phyloP scores from a whole-genome alignment of 495 filamentous ascomycete species.

The Durotheca rogersii region DNA sequence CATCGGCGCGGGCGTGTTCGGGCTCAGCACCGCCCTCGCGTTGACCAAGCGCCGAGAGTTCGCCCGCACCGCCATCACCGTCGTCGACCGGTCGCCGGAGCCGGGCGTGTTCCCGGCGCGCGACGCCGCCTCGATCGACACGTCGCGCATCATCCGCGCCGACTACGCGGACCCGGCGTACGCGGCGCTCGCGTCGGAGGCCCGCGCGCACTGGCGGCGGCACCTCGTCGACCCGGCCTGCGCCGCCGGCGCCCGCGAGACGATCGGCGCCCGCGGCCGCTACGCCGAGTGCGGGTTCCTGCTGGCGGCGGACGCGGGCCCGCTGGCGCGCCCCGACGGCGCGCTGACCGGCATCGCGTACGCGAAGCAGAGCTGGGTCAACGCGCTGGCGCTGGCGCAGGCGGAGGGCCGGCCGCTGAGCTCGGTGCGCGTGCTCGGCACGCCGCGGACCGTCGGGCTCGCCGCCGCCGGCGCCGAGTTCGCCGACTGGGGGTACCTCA shows the following conservation, averaged over 20 bases:
- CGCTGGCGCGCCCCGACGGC: constrained; percentile 39
- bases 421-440: constrained; percentile 54
- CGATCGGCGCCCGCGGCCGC: constrained; percentile 61
- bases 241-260: background rate
- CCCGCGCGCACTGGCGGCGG: constrained; percentile 70
- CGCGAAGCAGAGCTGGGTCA: constrained; percentile 63
- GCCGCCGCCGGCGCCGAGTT: constrained; percentile 51
- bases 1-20: constrained; percentile 76
- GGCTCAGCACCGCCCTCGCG: constrained; percentile 66
- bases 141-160: constrained; percentile 74
- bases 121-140: constrained; percentile 72
- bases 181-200: constrained; percentile 63
- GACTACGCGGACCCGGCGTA: constrained; percentile 80
- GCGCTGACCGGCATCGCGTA: constrained; percentile 61
- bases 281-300: constrained; percentile 78
- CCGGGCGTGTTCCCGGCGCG: constrained; percentile 60
- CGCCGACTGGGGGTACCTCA: constrained; percentile 76
- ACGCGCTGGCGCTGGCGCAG: constrained; percentile 51
- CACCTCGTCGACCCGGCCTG: constrained; percentile 44
- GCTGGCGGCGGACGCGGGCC: constrained; percentile 55
- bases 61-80: constrained; percentile 56
- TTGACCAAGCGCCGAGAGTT: constrained; percentile 59
- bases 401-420: constrained; percentile 41
- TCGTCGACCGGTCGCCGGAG: constrained; percentile 66
- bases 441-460: constrained; percentile 50